Evolutionary conservation across 352 stramenopile species (phyloP).

Genomic region (Aphanomyces stellatus): DNA sequence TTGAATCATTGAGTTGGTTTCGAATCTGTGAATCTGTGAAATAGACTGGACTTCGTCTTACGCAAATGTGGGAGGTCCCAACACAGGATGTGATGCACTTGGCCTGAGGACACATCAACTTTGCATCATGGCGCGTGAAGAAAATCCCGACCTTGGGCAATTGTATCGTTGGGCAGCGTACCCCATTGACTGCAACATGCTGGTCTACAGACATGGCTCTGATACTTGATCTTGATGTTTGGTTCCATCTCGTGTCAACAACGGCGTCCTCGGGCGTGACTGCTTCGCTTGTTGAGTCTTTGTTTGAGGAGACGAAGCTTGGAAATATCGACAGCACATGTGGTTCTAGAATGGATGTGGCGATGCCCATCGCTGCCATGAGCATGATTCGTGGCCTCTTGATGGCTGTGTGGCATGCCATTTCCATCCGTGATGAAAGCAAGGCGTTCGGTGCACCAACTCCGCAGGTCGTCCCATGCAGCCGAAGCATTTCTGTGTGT

Average conservation of each 20-base stretch:
- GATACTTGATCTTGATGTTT: background rate
- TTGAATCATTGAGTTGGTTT: too few species aligned
- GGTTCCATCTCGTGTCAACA: background rate
- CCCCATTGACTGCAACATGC: too few species aligned
- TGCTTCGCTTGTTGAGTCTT: background rate
- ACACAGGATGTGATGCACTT: too few species aligned
- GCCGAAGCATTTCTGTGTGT: background rate
- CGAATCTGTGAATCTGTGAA: too few species aligned
- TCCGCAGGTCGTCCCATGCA: background rate
- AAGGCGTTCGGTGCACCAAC: slow-evolving; percentile 12
- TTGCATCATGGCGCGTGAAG: too few species aligned
- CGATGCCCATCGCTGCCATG: too few species aligned
- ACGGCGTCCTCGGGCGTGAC: background rate
- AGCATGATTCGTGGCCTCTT: slow-evolving; percentile 1
- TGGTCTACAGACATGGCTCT: background rate
- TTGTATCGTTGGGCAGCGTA: too few species aligned
- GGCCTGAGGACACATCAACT: too few species aligned
- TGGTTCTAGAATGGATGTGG: background rate
- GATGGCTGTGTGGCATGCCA: too few species aligned
- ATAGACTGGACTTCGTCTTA: too few species aligned
- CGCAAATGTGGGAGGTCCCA: too few species aligned
- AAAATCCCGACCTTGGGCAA: too few species aligned
- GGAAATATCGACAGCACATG: background rate
- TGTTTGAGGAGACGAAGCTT: background rate
- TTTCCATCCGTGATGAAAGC: slow-evolving; percentile 1